phyloP scores from a whole-genome alignment of 108 stramenopile species.

The Cyclotella choctawhatcheeana region DNA sequence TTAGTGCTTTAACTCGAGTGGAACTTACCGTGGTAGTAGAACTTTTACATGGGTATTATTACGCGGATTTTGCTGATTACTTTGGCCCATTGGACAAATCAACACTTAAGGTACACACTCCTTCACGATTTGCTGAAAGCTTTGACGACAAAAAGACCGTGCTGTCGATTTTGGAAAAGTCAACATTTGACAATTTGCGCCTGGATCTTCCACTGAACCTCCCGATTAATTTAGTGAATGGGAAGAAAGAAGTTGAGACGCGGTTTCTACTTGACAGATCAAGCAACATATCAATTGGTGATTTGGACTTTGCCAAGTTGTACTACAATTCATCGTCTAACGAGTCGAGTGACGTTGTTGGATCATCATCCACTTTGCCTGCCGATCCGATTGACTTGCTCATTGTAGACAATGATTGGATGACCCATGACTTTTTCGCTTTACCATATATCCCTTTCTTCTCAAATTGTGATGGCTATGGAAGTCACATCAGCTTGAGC shows the following conservation, averaged over 20 bases:
- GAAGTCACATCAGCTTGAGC: constrained; percentile 68
- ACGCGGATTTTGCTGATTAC: constrained; percentile 67
- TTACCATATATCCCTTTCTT: constrained; percentile 87
- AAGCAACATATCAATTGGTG: constrained; percentile 55
- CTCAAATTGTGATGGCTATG: constrained; percentile 84
- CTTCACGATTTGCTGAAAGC: constrained; percentile 37
- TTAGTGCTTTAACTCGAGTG: constrained; percentile 60
- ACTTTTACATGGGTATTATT: constrained; percentile 78
- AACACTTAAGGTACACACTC: constrained; percentile 62
- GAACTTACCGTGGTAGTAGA: constrained; percentile 72
- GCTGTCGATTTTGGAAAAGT: constrained; percentile 57
- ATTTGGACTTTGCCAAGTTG: constrained; percentile 17
- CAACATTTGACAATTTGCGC: constrained; percentile 51
- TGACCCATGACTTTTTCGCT: constrained; percentile 47
- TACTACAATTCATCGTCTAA: not conserved
- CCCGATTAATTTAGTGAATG: constrained; percentile 39
- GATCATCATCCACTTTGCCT: not conserved
- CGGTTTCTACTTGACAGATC: constrained; percentile 56
- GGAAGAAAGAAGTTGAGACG: constrained; percentile 24
- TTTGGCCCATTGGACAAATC: constrained; percentile 49
- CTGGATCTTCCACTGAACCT: constrained; percentile 81
- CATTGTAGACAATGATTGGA: constrained; percentile 5
- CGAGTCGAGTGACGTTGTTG: too few relatives aligned
- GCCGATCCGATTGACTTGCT: constrained; percentile 19
- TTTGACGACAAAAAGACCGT: constrained; percentile 46